phyloP scores from a whole-genome alignment of 2,329 filamentous ascomycete species.

The Paradendryphiella salina region DNA sequence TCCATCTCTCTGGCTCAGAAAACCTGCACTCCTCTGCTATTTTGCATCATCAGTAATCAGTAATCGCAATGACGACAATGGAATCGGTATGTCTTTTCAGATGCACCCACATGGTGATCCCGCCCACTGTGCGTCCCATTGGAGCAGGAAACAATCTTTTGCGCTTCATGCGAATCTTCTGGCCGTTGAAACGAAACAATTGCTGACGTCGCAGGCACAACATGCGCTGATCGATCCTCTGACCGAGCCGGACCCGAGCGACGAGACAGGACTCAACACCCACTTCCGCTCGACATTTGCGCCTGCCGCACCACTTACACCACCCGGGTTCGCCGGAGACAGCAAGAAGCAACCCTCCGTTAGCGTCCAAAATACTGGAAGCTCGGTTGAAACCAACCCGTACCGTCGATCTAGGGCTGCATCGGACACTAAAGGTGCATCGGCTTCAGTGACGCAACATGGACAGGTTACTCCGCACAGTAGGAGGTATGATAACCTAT shows the following conservation, averaged over 20 bases:
- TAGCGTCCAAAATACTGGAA: conserved; percentile 42
- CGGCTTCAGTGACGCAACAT: conserved; percentile 20
- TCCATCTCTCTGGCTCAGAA: background rate
- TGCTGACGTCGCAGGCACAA: conserved; percentile 56
- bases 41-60: conserved; percentile 6
- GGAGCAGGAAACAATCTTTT: too few relatives aligned
- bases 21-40: background rate
- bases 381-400: conserved; percentile 50
- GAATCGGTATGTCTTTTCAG: conserved; percentile 12
- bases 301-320: conserved; percentile 39
- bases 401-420: conserved; percentile 46
- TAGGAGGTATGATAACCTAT: conserved; percentile 49
- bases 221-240: conserved; percentile 72
- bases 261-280: conserved; percentile 67
- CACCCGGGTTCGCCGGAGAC: conserved; percentile 37
- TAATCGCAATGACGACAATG: conserved; percentile 9
- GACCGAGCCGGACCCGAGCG: conserved; percentile 66
- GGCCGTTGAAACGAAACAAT: background rate
- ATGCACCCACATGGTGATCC: too few relatives aligned
- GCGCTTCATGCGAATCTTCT: too few relatives aligned
- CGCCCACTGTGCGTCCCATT: too few relatives aligned
- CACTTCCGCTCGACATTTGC: conserved; percentile 57
- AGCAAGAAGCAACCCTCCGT: conserved; percentile 30
- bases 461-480: conserved; percentile 25
- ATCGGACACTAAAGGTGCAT: conserved; percentile 34